phyloP scores from a whole-genome alignment of 2,329 filamentous ascomycete species.

The Annulohypoxylon truncatum region DNA sequence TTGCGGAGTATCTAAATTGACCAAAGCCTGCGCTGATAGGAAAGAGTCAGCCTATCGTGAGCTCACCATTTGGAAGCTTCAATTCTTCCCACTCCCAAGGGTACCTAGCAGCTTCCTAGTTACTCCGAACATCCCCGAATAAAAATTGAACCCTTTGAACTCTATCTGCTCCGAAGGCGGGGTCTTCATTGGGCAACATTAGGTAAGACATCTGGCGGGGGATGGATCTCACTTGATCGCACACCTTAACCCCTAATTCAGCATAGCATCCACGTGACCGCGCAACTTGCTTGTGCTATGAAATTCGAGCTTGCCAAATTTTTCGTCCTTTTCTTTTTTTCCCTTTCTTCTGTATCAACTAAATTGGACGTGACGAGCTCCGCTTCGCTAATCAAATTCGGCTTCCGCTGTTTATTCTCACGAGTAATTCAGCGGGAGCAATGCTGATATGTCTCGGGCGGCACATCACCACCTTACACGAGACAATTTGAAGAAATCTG shows the following conservation, averaged over 20 bases:
- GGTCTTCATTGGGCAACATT: slow-evolving; percentile 1
- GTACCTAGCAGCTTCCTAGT: background rate
- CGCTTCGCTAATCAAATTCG: slow-evolving; percentile 68
- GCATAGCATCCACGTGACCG: slow-evolving; percentile 32
- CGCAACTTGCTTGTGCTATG: slow-evolving; percentile 1
- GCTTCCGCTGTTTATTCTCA: slow-evolving; percentile 55
- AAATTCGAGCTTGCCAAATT: slow-evolving; percentile 18
- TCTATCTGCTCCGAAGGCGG: slow-evolving; percentile 33
- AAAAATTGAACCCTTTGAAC: background rate
- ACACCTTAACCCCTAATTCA: slow-evolving; percentile 4
- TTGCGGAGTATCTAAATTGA: slow-evolving; percentile 15
- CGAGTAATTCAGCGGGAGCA: slow-evolving; percentile 58
- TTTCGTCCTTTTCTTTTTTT: slow-evolving; percentile 47
- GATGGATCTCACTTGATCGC: slow-evolving; percentile 1
- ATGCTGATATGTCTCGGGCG: slow-evolving; percentile 74
- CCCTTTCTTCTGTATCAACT: slow-evolving; percentile 73
- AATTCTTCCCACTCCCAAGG: background rate
- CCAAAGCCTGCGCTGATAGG: slow-evolving; percentile 7
- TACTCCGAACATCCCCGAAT: slow-evolving; percentile 13
- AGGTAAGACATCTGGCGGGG: slow-evolving; percentile 5
- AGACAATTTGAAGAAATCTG: slow-evolving; percentile 74
- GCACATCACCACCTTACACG: slow-evolving; percentile 71
- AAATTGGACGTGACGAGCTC: slow-evolving; percentile 82
- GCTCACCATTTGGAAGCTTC: slow-evolving; percentile 31
- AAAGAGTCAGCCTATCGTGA: slow-evolving; percentile 36